Evolutionary conservation across 2,329 filamentous ascomycete genomes (phyloP), one percentile per base, ranked within the genome.

Genomic region (Hymenoscyphus scutula): DNA sequence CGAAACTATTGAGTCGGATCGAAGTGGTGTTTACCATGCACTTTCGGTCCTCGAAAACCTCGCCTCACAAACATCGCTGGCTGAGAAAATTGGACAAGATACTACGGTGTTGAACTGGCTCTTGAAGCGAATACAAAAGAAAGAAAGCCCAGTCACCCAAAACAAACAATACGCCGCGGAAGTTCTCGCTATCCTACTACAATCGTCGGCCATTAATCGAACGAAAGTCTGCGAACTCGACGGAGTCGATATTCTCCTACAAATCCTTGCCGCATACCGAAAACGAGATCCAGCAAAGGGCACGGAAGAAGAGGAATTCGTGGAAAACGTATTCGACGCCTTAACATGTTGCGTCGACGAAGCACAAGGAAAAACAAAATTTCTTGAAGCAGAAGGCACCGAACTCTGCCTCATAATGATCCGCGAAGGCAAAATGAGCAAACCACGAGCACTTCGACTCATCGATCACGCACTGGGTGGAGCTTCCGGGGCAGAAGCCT

Each of bases 131-230:
- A 89, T 92, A 65, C 86, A 89, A 68, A 82, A 81, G 61, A 82
- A 83, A 58, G 92, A 97, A 74, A 79, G 78, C 3, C 79, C 81
- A 0, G 85, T 96, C 0, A 82, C 86, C 5, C 95, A 99, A 74
- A 99, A 99, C 74, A 96, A 95, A 74, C 94, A 97, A 74, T 99
- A 98, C 74, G 85, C 92, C 0, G 92, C 94, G 17, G 95, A 99
- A 76, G 85, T 98, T 7, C 80, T 99, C 2, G 92, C 94, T 13
- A 95, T 99, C 60, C 79, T 99, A 8, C 82, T 94, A 19, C 93
- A 97, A 75, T 86, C 87, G 1, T 91, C 90, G 3, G 67, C 83
- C 0, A 76, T 82, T 41, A 92, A 92, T 70, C 81, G 90, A 53
- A 78, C 77, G 25, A 82, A 82, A 55, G 79, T 97, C 5, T 84